phyloP scores from a whole-genome alignment of 2,329 filamentous ascomycete genomes.

The Hypoxylon sp. region DNA sequence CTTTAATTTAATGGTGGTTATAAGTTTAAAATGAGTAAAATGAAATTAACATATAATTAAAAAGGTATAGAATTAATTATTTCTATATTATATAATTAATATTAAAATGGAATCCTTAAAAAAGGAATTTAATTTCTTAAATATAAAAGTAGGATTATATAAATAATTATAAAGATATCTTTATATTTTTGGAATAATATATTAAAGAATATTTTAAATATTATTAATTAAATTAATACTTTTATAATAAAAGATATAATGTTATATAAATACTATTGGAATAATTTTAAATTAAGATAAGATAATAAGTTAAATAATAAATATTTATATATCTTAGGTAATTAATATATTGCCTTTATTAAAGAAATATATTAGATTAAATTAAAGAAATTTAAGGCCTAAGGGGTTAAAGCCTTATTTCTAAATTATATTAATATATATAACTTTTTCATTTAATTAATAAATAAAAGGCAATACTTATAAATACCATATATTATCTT shows the following conservation, averaged over 20 bases:
- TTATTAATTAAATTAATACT: neutral
- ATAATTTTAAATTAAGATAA: neutral
- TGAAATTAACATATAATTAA: too few relatives aligned
- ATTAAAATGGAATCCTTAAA: conserved; percentile 1
- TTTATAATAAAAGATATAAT: neutral
- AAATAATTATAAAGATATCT: neutral
- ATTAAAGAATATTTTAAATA: neutral
- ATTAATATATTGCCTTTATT: too few relatives aligned
- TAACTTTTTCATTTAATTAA: too few relatives aligned
- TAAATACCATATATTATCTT: too few relatives aligned
- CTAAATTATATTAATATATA: too few relatives aligned
- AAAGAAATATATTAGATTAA: too few relatives aligned
- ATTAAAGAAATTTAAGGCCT: too few relatives aligned
- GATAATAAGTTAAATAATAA: neutral
- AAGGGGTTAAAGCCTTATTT: too few relatives aligned
- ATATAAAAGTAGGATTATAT: neutral
- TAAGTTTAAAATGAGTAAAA: too few relatives aligned
- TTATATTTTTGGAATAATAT: neutral
- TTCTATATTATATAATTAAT: neutral
- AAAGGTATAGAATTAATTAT: neutral
- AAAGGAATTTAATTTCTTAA: conserved; percentile 1
- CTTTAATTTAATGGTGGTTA: too few relatives aligned
- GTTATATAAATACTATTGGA: neutral
- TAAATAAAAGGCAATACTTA: too few relatives aligned
- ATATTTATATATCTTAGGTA: neutral